A percentile compares a stretch with the other conserved stretches of the same genome.
phyloP scores from a whole-genome alignment of 2,329 filamentous ascomycete genomes.

The Thielaviopsis euricoi region DNA sequence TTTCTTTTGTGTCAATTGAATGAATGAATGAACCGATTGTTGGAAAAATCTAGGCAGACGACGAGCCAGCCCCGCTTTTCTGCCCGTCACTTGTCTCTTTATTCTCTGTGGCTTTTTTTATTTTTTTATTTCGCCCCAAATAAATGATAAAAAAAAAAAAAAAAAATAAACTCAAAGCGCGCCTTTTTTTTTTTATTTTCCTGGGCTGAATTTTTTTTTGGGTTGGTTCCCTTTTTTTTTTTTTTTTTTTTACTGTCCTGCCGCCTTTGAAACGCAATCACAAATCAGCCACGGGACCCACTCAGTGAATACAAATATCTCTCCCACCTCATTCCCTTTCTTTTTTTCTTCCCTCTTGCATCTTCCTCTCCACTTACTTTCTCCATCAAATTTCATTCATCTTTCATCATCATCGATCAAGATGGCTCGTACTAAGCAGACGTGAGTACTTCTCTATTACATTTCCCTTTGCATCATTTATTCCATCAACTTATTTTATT shows the following conservation, averaged over 20 bases:
- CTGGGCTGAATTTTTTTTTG: slow-evolving; percentile 13
- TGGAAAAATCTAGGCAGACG: no score
- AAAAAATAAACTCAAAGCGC: neutral
- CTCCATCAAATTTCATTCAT: slow-evolving; percentile 18
- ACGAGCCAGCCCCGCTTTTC: neutral
- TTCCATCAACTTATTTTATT: neutral
- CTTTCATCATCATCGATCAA: slow-evolving; percentile 23
- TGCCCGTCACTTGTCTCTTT: neutral
- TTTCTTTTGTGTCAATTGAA: no score
- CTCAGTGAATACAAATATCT: slow-evolving; percentile 18
- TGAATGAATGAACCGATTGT: no score
- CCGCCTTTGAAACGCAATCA: slow-evolving; percentile 7
- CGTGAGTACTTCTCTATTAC: slow-evolving; percentile 15
- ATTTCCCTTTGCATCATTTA: no score
- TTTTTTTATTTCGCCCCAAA: neutral
- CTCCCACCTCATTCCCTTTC: neutral
- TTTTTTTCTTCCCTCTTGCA: slow-evolving; percentile 23
- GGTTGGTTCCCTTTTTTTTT: neutral
- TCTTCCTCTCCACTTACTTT: slow-evolving; percentile 19
- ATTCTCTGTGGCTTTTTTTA: slow-evolving; percentile 8
- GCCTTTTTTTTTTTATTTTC: neutral
- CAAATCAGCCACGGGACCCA: slow-evolving; percentile 15
- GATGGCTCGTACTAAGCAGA: slow-evolving; percentile 53
- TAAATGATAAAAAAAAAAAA: neutral
- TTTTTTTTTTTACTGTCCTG: neutral